Evolutionary conservation across 1,139 yeast species (phyloP), one percentile per base, ranked within the genome.

Genomic region (Candida sojae): DNA sequence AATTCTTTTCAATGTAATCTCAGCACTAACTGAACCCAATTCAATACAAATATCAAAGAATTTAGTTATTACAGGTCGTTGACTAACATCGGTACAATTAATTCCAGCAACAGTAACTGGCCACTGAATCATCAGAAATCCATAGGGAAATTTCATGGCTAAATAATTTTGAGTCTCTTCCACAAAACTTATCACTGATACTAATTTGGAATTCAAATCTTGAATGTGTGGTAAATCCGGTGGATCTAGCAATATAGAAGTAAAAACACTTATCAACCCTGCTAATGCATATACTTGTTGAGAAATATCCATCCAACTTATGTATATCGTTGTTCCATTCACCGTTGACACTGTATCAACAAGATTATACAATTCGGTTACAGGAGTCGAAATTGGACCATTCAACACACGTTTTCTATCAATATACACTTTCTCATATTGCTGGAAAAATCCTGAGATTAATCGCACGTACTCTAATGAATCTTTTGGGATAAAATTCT

Each of bases 81-180:
- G 79, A 7, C 64, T 63, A 21, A 68, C 68, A 13, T 71, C 67
- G 17, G 74, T 64, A 46, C 83, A 77, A 52, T 77, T 75, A 51
- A 76, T 56, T 0, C 88, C 90, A 0, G 84, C 80, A 3, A 80
- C 70, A 45, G 78, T 67, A 57, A 82, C 76, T 17, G 86, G 83
- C 73, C 84, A 77, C 55, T 82, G 86, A 17, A 84, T 57, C 70
- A 75, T 64, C 68, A 73, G 64, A 32, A 67, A 55, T 6, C 67
- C 57, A 47, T 48, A 50, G 2, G 49, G 49, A 36, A 53, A 57
- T 28, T 59, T 56, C 48, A 62, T 63, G 25, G 59, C 50, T 45
- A 59, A 21, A 44, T 51, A 13, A 56, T 64, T 55, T 32, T 23
- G 63, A 55, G 43, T 57, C 12, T 31, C 49, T 49, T 40, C 54